Evolutionary conservation across 352 stramenopile species (phyloP), one percentile per base, ranked within the genome.

Genomic region (Chrysophaeum taylorii): DNA sequence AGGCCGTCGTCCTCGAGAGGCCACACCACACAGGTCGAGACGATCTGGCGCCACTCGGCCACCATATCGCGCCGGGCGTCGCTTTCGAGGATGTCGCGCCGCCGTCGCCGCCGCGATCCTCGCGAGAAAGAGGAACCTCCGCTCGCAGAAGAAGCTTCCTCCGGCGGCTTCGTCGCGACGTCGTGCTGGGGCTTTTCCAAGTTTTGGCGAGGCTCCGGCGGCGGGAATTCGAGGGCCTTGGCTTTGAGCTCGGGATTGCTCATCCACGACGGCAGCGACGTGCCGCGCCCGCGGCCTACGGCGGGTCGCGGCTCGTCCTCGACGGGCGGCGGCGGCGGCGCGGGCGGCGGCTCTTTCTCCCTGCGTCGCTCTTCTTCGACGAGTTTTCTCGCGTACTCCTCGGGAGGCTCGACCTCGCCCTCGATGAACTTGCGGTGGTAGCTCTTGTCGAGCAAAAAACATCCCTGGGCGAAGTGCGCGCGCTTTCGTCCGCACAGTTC

Each of bases 381-480:
- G n/a, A n/a, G n/a, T n/a, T n/a, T n/a, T n/a, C n/a, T n/a, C n/a
- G n/a, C n/a, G n/a, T n/a, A n/a, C 5, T 57, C 45, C 18, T 25
- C 45, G 45, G 31, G n/a, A 2, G 57, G 57, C 7, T 66, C 57
- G 33, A 48, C 2, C 33, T 16, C 16, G 31, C 57, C 57, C 16
- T 15, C 33, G 31, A n/a, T 36, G 36, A 66, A 9, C 16, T 2
- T 1, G 16, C 5, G 1, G 36, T 66, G 57, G 36, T 66, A 66
- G 4, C 12, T 9, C 33, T 5, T 15, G 36, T 66, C 57, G 1
- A 2, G 1, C 2, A 66, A 25, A 31, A 2, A 2, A n/a, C 57
- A 66, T 9, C 57, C 57, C 57, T 66, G 57, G 2, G 31, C 57
- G 57, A 48, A 66, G 57, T 66, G 57, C 33, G 41, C 57, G 33